Evolutionary conservation across 2,329 filamentous ascomycete species (phyloP).

Genomic region (Decorospora gaudefroyi): DNA sequence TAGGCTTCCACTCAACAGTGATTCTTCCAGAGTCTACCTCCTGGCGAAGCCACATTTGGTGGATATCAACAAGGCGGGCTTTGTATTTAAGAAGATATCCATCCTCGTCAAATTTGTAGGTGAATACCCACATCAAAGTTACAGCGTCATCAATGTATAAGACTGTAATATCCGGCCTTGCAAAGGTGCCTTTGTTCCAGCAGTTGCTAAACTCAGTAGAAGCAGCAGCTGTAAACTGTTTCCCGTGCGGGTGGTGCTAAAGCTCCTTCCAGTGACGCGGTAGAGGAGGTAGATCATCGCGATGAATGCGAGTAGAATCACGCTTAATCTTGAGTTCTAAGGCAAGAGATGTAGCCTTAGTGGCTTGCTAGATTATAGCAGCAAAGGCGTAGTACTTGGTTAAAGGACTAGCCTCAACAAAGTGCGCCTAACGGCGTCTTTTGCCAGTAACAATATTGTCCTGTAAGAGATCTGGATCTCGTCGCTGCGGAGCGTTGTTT

Average conservation of each 20-base stretch:
- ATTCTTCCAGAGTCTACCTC: conserved; percentile 7
- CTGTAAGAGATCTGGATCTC: conserved; percentile 2
- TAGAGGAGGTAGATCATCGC: conserved; percentile 6
- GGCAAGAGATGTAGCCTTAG: conserved; percentile 1
- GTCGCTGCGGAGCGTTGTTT: not conserved
- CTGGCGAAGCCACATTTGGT: conserved; percentile 14
- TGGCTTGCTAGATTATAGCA: conserved; percentile 1
- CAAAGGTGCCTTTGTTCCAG: conserved; percentile 3
- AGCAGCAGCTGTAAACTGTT: conserved; percentile 3
- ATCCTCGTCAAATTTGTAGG: conserved; percentile 18
- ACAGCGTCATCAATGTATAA: not conserved
- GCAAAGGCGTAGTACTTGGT: conserved; percentile 7
- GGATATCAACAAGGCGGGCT: conserved; percentile 3
- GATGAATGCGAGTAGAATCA: conserved; percentile 4
- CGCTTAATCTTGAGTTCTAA: not conserved
- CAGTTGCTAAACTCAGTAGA: not conserved
- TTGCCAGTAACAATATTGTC: conserved; percentile 5
- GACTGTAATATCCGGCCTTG: conserved; percentile 1
- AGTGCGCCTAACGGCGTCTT: not conserved
- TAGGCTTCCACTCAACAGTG: conserved; percentile 5
- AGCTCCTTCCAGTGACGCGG: conserved; percentile 6
- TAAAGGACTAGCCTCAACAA: not conserved
- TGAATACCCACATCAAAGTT: conserved; percentile 8
- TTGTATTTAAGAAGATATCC: conserved; percentile 1
- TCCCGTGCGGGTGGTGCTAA: not conserved